A percentile compares a stretch with the other conserved stretches of the same genome.
These are phyloP conservation scores for Penicillium crustosum DNA, from an alignment of 2,329 filamentous ascomycete species.

Conservation along the genomic window DNA sequence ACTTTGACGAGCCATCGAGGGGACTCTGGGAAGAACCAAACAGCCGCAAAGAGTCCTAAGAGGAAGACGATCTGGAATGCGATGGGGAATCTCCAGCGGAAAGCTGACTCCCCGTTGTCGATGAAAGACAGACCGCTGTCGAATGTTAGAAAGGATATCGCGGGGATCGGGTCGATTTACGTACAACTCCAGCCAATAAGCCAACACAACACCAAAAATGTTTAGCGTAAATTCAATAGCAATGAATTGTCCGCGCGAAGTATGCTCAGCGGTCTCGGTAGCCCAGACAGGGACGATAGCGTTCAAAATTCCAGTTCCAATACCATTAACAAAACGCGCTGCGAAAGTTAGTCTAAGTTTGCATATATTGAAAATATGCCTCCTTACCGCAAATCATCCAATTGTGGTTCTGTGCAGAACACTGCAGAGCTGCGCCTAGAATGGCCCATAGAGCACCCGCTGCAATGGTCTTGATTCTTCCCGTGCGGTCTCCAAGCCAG, in stretches of 20 bases:
- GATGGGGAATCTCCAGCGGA: constrained; percentile 68
- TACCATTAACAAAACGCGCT: constrained; percentile 62
- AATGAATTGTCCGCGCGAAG: constrained; percentile 66
- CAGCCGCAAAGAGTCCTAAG: constrained; percentile 53
- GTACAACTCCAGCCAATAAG: constrained; percentile 61
- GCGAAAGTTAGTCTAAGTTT: constrained; percentile 7
- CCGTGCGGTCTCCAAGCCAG: constrained; percentile 62
- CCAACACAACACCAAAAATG: constrained; percentile 66
- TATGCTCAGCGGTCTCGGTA: constrained; percentile 68
- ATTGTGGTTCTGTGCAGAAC: constrained; percentile 62
- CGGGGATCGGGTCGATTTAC: constrained; percentile 4
- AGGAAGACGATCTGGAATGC: constrained; percentile 69
- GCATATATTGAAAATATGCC: not conserved
- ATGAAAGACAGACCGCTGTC: constrained; percentile 59
- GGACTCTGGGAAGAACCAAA: constrained; percentile 70
- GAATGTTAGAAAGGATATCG: not conserved
- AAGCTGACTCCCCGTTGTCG: constrained; percentile 56
- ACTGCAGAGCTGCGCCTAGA: constrained; percentile 63
- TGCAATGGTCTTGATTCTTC: constrained; percentile 64
- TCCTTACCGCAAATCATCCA: constrained; percentile 68
- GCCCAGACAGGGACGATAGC: constrained; percentile 71
- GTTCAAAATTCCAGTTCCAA: constrained; percentile 69
- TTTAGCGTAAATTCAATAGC: constrained; percentile 73
- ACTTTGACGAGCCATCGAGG: constrained; percentile 61
- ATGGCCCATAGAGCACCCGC: constrained; percentile 59